Evolutionary conservation across 2,329 filamentous ascomycete species (phyloP).

Genomic region (Nemania bipapillata): DNA sequence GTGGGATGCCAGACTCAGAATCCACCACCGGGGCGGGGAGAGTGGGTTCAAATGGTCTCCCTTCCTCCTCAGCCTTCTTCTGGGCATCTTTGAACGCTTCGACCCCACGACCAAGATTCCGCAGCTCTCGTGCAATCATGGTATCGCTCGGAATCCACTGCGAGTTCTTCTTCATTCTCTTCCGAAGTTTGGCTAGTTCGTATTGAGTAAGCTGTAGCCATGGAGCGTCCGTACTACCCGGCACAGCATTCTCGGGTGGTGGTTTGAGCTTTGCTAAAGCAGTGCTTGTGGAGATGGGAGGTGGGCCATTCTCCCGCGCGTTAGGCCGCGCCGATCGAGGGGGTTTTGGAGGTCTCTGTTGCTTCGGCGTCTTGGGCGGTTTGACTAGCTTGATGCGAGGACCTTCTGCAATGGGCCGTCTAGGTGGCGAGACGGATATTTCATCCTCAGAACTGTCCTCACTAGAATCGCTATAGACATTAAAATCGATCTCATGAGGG

Average conservation of each 20-base stretch:
- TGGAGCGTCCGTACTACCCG: slow-evolving; percentile 69
- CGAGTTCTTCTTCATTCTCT: slow-evolving; percentile 92
- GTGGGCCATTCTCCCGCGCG: slow-evolving; percentile 56
- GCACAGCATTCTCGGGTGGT: slow-evolving; percentile 68
- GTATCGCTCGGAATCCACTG: slow-evolving; percentile 86
- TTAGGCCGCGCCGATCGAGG: slow-evolving; percentile 46
- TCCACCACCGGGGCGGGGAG: slow-evolving; percentile 59
- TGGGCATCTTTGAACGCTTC: slow-evolving; percentile 71
- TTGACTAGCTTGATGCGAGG: slow-evolving; percentile 65
- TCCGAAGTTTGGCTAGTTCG: slow-evolving; percentile 75
- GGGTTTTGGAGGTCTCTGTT: slow-evolving; percentile 53
- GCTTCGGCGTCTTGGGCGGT: slow-evolving; percentile 60
- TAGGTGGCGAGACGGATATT: slow-evolving; percentile 55
- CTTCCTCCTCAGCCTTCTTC: slow-evolving; percentile 72
- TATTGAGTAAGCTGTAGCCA: slow-evolving; percentile 74
- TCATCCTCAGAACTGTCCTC: slow-evolving; percentile 66
- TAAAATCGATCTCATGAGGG: slow-evolving; percentile 72
- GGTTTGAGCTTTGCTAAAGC: slow-evolving; percentile 61
- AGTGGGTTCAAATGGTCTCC: slow-evolving; percentile 66
- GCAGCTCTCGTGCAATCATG: slow-evolving; percentile 84
- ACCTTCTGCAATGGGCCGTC: slow-evolving; percentile 53
- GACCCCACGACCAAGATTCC: slow-evolving; percentile 73
- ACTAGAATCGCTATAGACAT: slow-evolving; percentile 65
- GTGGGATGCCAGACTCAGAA: slow-evolving; percentile 62
- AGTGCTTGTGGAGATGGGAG: slow-evolving; percentile 56